These are phyloP conservation scores for Quercus robur DNA, from an alignment of 306 rosid genomes.

Conservation along the genomic window DNA sequence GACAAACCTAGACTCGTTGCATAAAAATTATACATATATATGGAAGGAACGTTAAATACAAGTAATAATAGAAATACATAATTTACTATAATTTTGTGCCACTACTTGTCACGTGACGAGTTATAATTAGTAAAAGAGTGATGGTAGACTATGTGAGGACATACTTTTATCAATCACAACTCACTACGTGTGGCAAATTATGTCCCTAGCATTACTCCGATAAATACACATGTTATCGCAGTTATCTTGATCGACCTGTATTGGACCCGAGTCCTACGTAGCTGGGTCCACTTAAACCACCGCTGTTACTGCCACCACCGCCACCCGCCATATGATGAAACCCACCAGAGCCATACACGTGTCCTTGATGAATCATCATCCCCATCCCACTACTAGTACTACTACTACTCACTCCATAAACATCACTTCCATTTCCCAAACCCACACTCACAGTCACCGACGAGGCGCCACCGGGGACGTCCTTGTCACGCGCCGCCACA, in stretches of 20 bases:
- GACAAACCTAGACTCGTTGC: no score
- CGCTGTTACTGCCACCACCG: background rate
- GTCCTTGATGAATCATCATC: constrained; percentile 65
- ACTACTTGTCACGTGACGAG: rapidly evolving
- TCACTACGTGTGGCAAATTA: rapidly evolving
- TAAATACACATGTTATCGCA: no score
- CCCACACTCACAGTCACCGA: background rate
- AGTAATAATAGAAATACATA: rapidly evolving
- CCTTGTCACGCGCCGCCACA: constrained; percentile 64
- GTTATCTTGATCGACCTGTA: constrained; percentile 40
- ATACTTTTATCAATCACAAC: no score
- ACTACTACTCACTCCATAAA: background rate
- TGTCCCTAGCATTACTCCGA: rapidly evolving
- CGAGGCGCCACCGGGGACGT: constrained; percentile 22
- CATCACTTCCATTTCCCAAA: constrained; percentile 25
- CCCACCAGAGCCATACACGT: constrained; percentile 65
- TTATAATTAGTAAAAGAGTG: no score
- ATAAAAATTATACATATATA: no score
- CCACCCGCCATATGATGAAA: constrained; percentile 47
- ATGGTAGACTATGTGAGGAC: rapidly evolving
- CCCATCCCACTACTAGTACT: constrained; percentile 27
- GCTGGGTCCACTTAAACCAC: constrained; percentile 45
- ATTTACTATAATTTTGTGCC: rapidly evolving
- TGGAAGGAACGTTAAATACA: background rate
- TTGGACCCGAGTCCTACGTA: constrained; percentile 54